phyloP scores from a whole-genome alignment of 164 flowering plant genomes.

The Malania oleifera region DNA sequence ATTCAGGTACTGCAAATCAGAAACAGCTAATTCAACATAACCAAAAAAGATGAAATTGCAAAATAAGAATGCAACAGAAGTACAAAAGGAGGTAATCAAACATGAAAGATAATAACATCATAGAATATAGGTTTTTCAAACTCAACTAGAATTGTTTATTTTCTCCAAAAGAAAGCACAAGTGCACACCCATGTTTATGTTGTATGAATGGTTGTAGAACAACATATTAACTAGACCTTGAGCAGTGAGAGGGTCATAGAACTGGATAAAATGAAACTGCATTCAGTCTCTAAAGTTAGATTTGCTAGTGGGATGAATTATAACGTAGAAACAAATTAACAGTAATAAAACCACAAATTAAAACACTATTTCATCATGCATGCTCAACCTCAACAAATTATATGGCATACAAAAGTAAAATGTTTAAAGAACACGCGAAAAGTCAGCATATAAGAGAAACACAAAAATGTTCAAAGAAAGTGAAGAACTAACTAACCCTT shows the following conservation, averaged over 20 bases:
- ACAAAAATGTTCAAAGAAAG: not conserved
- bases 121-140: not conserved
- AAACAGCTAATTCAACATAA: slow-evolving; percentile 4
- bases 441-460: not conserved
- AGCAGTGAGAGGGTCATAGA: no score
- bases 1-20: slow-evolving; percentile 63
- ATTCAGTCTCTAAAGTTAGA: no score
- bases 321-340: no score
- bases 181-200: no score
- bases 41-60: slow-evolving; percentile 1
- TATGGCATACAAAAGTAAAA: not conserved
- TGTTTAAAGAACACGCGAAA: not conserved
- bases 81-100: not conserved
- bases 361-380: no score
- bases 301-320: no score
- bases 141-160: no score
- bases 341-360: no score
- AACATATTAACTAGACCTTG: no score
- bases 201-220: no score
- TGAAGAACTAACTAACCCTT: slow-evolving; percentile 42
- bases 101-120: not conserved
- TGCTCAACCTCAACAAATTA: not conserved
- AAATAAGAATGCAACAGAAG: not conserved
- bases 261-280: no score
- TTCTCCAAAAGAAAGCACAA: no score